Conservation (phyloP, 371 early-diverging fungal species). For the Dinochytrium kinnereticum region DNA sequence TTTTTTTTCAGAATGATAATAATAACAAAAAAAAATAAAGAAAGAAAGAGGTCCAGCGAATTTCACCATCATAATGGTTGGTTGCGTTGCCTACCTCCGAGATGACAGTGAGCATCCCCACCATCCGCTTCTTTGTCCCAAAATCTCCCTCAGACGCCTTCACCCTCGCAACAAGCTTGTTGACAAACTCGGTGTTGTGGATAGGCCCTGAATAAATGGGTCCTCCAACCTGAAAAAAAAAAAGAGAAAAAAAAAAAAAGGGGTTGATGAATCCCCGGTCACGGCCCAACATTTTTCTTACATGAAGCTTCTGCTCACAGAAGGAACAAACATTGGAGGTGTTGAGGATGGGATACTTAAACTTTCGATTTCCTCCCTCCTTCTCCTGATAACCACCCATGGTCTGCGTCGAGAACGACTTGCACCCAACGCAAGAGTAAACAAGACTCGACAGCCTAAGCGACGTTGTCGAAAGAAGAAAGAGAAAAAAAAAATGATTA, state of each 20-base stretch:
- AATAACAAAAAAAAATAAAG: no score
- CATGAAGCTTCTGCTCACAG: conserved; percentile 71
- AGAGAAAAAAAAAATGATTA: neutral
- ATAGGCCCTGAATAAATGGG: conserved; percentile 92
- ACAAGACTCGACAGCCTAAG: conserved; percentile 58
- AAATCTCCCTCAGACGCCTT: conserved; percentile 63
- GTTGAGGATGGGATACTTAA: conserved; percentile 36
- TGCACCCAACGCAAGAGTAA: conserved; percentile 87
- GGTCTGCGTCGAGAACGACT: conserved; percentile 69
- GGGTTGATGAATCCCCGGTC: conserved; percentile 12
- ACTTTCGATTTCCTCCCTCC: conserved; percentile 38
- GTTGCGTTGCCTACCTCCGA: conserved; percentile 77
- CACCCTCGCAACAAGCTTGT: conserved; percentile 65
- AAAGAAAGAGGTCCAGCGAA: no score
- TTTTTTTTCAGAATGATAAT: no score
- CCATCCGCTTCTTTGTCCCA: conserved; percentile 84
- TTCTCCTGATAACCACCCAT: conserved; percentile 62
- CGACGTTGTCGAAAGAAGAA: no score
- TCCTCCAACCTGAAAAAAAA: conserved; percentile 86
- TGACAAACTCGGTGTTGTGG: conserved; percentile 83
- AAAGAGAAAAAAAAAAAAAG: neutral
- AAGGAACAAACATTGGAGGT: conserved; percentile 75
- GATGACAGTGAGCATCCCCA: conserved; percentile 94
- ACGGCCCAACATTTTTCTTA: no score
- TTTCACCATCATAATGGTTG: no score